Base-by-base conservation (phyloP, 2,329 filamentous ascomycete species). In the Aspergillus versicolor region DNA sequence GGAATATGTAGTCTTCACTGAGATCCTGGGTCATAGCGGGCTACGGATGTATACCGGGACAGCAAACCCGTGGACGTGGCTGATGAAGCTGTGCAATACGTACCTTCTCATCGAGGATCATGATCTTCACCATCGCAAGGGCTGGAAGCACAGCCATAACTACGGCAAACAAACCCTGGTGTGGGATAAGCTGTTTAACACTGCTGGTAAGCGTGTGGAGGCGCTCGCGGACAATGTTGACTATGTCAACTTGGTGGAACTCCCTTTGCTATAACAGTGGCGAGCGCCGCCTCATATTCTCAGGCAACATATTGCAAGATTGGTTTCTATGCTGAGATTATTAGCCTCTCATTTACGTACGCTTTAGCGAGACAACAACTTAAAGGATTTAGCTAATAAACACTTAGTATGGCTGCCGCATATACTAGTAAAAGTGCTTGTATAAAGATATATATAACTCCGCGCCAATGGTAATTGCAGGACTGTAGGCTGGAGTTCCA, bases 21-120 rank as follows among this genome's bases (percentile, higher is more conserved):
- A 61, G 37, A 41, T 61, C 5, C 34, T 51, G 12, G 59, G 59
- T 7, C 59, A 61, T 27, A 59, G 56, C 24, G 59, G 59, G 2
- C 4, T 37, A n/a, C 34, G 34, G 5, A 37, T 37, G 34, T 37
- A 15, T n/a, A 13, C 5, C 1, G 15, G 12, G 12, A 13, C 34
- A 7, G 34, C n/a, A 6, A 37, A 37, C 15, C 34, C 34, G 5
- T 37, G 34, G 34, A 6, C 34, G 12, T 37, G 34, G 34, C 34
- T 37, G 1, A 6, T 37, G 3, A 13, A 4, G 34, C 12, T 37
- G 12, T 37, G 12, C 12, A 7, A n/a, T 3, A 7, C n/a, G 34
- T 13, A 37, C 15, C 34, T 37, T 5, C 4, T 37, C 5, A 2
- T 37, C 34, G 34, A 37, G 34, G 34, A 37, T 4, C 34, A 37